Conservation (phyloP, 257 asterid species). For the Solanum ossicruentum region DNA sequence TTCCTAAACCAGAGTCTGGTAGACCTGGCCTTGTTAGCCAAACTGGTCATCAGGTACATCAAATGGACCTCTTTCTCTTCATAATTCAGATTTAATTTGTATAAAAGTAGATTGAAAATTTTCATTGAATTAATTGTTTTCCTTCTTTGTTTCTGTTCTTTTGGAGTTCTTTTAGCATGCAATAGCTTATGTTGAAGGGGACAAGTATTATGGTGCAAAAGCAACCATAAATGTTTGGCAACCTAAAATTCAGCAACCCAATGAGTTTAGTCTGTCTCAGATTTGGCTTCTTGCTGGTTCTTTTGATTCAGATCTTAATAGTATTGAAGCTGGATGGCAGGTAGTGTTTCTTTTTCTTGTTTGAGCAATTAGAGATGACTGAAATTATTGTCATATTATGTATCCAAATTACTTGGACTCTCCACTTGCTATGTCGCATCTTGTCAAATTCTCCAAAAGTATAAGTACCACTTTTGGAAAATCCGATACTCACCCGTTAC, state of each 20-base stretch:
- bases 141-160: constrained; percentile 10
- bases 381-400: neutral
- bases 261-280: constrained; percentile 82
- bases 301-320: constrained; percentile 62
- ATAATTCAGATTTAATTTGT: neutral
- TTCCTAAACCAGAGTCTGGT: constrained; percentile 39
- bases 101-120: neutral
- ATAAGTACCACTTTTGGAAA: neutral
- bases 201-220: constrained; percentile 69
- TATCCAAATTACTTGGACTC: neutral
- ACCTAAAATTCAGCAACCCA: constrained; percentile 66
- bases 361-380: neutral
- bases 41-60: constrained; percentile 74
- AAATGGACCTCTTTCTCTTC: neutral
- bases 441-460: neutral
- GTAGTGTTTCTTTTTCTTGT: constrained; percentile 8
- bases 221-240: constrained; percentile 83
- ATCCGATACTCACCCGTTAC: neutral
- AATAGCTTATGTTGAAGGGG: constrained; percentile 74
- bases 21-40: constrained; percentile 46
- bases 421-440: neutral
- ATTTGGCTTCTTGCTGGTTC: constrained; percentile 84
- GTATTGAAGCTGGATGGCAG: constrained; percentile 96
- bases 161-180: constrained; percentile 76
- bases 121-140: constrained; percentile 3